Evolutionary conservation across 805 yeast species (phyloP).

Genomic region (Metschnikowia aberdeeniae): DNA sequence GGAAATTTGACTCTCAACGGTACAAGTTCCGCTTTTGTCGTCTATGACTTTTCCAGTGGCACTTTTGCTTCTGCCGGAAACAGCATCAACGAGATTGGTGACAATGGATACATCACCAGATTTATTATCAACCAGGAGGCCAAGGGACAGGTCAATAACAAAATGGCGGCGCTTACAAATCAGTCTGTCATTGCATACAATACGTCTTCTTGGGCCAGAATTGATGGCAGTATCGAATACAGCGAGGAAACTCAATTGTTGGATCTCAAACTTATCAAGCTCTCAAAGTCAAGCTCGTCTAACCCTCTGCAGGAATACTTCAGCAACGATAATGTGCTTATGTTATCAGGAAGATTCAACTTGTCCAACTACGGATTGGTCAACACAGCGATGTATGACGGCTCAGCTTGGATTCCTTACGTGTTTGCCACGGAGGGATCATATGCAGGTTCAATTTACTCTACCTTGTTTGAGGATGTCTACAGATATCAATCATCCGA

Average conservation of each 20-base stretch:
- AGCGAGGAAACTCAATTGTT: slow-evolving; percentile 33
- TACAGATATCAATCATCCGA: slow-evolving; percentile 34
- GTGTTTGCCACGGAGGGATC: slow-evolving; percentile 35
- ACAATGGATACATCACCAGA: slow-evolving; percentile 24
- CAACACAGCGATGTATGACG: slow-evolving; percentile 63
- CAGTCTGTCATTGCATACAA: slow-evolving; percentile 40
- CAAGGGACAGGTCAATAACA: slow-evolving; percentile 34
- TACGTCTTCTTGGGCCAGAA: slow-evolving; percentile 45
- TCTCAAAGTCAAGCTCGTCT: slow-evolving; percentile 25
- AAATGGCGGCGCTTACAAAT: slow-evolving; percentile 34
- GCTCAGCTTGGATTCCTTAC: slow-evolving; percentile 64
- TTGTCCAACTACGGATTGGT: slow-evolving; percentile 51
- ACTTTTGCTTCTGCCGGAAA: slow-evolving; percentile 17
- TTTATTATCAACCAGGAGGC: slow-evolving; percentile 45
- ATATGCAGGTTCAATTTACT: slow-evolving; percentile 26
- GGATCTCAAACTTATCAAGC: slow-evolving; percentile 43
- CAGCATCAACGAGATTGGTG: slow-evolving; percentile 20
- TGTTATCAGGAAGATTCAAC: slow-evolving; percentile 55
- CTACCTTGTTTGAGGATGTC: slow-evolving; percentile 33
- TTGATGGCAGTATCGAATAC: slow-evolving; percentile 33
- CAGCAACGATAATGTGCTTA: slow-evolving; percentile 41
- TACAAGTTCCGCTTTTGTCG: slow-evolving; percentile 41
- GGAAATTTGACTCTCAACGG: slow-evolving; percentile 50
- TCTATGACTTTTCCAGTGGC: slow-evolving; percentile 49
- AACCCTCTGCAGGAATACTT: slow-evolving; percentile 35